Evolutionary conservation across 176 grass and related monocot genomes (phyloP).

Genomic region (Musa beccarii): DNA sequence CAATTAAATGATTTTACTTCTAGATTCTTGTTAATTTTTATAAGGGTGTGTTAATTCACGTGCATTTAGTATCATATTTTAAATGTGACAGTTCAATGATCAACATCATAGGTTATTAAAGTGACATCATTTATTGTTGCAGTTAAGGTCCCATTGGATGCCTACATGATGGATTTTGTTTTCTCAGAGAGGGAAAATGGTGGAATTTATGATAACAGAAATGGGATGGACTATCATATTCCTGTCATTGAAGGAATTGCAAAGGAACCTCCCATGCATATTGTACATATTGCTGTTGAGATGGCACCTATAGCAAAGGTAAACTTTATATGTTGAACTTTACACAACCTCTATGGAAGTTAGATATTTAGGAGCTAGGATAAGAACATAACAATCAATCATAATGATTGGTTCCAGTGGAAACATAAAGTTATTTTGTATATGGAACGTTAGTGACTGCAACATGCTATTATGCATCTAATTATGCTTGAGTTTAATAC

Average conservation of each 20-base stretch:
- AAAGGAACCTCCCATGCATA: conserved; percentile 89
- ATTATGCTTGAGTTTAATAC: too few species aligned
- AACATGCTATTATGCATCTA: too few species aligned
- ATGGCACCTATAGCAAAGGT: conserved; percentile 99
- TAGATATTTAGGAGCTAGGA: too few species aligned
- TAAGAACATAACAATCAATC: too few species aligned
- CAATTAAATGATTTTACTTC: background rate
- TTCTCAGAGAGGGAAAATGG: conserved; percentile 89
- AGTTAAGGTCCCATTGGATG: conserved; percentile 86
- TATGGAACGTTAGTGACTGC: too few species aligned
- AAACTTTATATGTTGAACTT: background rate
- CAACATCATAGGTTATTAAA: background rate
- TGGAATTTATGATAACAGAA: conserved; percentile 85
- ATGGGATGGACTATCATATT: conserved; percentile 86
- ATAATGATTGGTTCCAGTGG: too few species aligned
- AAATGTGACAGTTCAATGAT: background rate
- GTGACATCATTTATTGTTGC: conserved; percentile 17
- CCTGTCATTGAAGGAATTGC: conserved; percentile 51
- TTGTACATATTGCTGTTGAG: conserved; percentile 88
- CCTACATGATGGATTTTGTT: conserved; percentile 99
- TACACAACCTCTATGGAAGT: background rate
- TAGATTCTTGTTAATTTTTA: background rate
- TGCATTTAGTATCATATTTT: conserved; percentile 7
- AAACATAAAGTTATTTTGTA: too few species aligned
- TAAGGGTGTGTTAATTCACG: background rate